Evolutionary conservation across 1,284 basidiomycete genomes (phyloP).

Genomic region (Malassezia dermatis): DNA sequence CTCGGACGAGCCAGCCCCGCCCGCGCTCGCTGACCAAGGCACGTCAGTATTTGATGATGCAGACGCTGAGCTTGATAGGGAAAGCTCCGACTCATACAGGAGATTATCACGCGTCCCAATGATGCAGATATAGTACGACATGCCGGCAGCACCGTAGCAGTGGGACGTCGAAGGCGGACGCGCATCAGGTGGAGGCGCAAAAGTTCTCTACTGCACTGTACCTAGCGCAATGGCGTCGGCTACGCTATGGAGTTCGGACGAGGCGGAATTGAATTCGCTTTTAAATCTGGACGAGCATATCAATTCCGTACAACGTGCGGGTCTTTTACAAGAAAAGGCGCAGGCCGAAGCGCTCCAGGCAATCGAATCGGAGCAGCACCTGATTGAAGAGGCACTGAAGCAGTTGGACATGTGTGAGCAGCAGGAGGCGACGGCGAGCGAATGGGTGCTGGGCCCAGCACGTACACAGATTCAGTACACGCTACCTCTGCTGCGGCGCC

Average conservation of each 20-base stretch:
- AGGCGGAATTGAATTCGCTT: not conserved
- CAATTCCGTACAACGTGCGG: not conserved
- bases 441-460: not conserved
- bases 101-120: conserved; percentile 43
- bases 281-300: conserved; percentile 7
- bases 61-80: conserved; percentile 19
- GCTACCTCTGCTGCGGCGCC: not conserved
- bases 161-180: not conserved
- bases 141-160: not conserved
- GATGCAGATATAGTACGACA: conserved; percentile 40
- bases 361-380: conserved; percentile 11
- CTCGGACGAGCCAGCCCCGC: not conserved
- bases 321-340: not conserved
- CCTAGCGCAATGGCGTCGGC: not conserved
- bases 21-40: not conserved
- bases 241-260: not conserved
- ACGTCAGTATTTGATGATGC: conserved; percentile 9
- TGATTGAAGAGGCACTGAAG: conserved; percentile 17
- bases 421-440: not conserved
- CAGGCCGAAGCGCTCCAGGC: not conserved
- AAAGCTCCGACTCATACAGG: conserved; percentile 42
- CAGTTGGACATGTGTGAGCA: conserved; percentile 14
- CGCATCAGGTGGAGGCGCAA: not conserved
- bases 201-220: not conserved
- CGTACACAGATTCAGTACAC: not conserved